Evolutionary conservation across 805 yeast species (phyloP).

Genomic region (Yarrowia sp.): DNA sequence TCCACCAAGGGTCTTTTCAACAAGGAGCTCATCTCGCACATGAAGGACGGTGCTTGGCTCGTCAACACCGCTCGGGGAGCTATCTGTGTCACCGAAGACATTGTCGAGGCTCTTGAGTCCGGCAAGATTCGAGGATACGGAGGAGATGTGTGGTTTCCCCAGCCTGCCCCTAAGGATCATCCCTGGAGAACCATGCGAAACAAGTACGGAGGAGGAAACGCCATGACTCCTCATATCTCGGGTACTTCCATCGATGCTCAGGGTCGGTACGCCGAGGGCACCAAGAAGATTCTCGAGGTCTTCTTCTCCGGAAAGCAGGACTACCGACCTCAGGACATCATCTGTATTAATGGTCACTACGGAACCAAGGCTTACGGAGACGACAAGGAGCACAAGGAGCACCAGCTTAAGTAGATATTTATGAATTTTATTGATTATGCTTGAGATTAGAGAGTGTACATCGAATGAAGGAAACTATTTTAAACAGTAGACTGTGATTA

Average conservation of each 20-base stretch:
- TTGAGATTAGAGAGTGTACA: no score
- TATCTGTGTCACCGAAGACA: constrained; percentile 59
- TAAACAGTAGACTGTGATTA: no score
- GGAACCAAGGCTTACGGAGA: constrained; percentile 75
- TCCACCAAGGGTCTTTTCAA: constrained; percentile 60
- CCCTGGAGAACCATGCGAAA: constrained; percentile 72
- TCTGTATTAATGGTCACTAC: constrained; percentile 72
- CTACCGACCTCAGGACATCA: constrained; percentile 78
- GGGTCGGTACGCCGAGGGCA: constrained; percentile 73
- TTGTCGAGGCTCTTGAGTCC: constrained; percentile 55
- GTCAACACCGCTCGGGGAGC: constrained; percentile 3
- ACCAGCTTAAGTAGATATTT: neutral
- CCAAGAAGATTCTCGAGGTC: constrained; percentile 66
- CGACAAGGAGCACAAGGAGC: constrained; percentile 38
- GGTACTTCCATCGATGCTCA: constrained; percentile 2
- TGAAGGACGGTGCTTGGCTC: constrained; percentile 2
- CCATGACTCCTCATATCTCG: constrained; percentile 4
- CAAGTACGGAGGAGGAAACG: constrained; percentile 5
- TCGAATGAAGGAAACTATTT: no score
- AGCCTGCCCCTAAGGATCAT: constrained; percentile 78
- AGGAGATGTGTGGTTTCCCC: constrained; percentile 74
- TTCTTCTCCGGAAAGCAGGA: constrained; percentile 68
- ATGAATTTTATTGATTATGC: no score
- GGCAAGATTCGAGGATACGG: constrained; percentile 63
- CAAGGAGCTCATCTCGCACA: constrained; percentile 51